Percentiles rank a stretch among this genome's conserved stretches.
Conservation (phyloP, 768 basidiomycete species). For the Arthromyces matolae region DNA sequence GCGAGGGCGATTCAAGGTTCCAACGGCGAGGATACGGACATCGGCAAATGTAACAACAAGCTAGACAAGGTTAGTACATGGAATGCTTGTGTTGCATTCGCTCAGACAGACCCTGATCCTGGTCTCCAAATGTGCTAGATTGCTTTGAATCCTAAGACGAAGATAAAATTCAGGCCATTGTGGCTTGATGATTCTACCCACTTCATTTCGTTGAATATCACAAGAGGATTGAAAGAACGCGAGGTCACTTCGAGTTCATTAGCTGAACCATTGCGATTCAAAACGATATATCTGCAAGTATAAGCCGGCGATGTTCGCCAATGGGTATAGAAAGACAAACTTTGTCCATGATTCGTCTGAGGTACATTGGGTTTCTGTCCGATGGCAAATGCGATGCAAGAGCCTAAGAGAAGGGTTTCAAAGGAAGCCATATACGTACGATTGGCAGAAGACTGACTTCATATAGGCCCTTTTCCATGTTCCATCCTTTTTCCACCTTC, state of each 20-base stretch:
- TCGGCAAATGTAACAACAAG: slow-evolving; percentile 68
- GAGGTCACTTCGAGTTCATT: slow-evolving; percentile 69
- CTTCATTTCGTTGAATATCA: slow-evolving; percentile 78
- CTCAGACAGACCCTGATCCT: slow-evolving; percentile 55
- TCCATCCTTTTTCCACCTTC: slow-evolving; percentile 59
- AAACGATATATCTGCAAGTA: slow-evolving; percentile 53
- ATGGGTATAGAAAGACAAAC: slow-evolving; percentile 34
- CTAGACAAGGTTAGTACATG: slow-evolving; percentile 30
- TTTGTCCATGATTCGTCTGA: slow-evolving; percentile 82
- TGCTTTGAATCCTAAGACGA: slow-evolving; percentile 58
- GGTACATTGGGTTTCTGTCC: slow-evolving; percentile 65
- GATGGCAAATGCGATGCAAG: slow-evolving; percentile 66
- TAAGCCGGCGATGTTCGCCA: slow-evolving; percentile 1
- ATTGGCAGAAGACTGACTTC: slow-evolving; percentile 44
- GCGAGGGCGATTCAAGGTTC: slow-evolving; percentile 56
- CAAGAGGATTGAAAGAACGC: slow-evolving; percentile 61
- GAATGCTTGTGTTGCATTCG: background rate
- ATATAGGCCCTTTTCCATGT: slow-evolving; percentile 65
- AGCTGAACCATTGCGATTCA: slow-evolving; percentile 73
- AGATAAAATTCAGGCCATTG: background rate
- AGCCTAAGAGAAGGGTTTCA: slow-evolving; percentile 35
- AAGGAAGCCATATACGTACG: slow-evolving; percentile 7
- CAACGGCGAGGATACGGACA: slow-evolving; percentile 69
- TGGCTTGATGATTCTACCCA: slow-evolving; percentile 30
- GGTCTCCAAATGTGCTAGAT: slow-evolving; percentile 65